phyloP scores from a whole-genome alignment of 805 yeast species.

The Starmerella tilneyi region DNA sequence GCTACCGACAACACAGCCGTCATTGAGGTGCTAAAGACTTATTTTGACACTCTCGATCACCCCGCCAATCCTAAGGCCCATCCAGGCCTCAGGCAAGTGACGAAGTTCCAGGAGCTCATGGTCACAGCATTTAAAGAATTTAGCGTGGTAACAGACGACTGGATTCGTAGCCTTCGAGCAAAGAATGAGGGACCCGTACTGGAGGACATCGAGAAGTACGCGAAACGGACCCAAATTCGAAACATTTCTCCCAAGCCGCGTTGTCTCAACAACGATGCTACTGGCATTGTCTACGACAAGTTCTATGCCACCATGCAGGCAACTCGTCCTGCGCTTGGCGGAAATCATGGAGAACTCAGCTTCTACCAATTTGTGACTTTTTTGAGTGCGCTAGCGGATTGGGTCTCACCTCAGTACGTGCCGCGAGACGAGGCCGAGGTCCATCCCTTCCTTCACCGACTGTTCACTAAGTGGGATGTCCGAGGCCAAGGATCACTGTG shows the following conservation, averaged over 20 bases:
- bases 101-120: conserved; percentile 79
- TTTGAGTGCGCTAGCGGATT: conserved; percentile 69
- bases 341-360: conserved; percentile 54
- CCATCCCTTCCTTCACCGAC: conserved; percentile 45
- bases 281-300: conserved; percentile 72
- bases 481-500: conserved; percentile 43
- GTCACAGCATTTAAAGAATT: conserved; percentile 92
- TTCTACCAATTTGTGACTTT: conserved; percentile 61
- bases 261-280: conserved; percentile 46
- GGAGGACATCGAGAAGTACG: conserved; percentile 78
- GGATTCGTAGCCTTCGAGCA: conserved; percentile 56
- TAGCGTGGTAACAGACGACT: conserved; percentile 62
- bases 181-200: conserved; percentile 67
- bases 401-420: conserved; percentile 38
- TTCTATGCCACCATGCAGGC: conserved; percentile 68
- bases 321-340: conserved; percentile 40
- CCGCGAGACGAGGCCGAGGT: conserved; percentile 23
- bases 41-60: conserved; percentile 65
- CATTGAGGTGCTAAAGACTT: conserved; percentile 71
- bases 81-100: conserved; percentile 54
- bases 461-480: conserved; percentile 67
- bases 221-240: conserved; percentile 82
- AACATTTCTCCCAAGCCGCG: conserved; percentile 61
- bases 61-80: conserved; percentile 60
- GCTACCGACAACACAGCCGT: conserved; percentile 90